Base-by-base conservation (phyloP, 2,329 filamentous ascomycete genomes). In the Stagonosporopsis chrysanthemi region DNA sequence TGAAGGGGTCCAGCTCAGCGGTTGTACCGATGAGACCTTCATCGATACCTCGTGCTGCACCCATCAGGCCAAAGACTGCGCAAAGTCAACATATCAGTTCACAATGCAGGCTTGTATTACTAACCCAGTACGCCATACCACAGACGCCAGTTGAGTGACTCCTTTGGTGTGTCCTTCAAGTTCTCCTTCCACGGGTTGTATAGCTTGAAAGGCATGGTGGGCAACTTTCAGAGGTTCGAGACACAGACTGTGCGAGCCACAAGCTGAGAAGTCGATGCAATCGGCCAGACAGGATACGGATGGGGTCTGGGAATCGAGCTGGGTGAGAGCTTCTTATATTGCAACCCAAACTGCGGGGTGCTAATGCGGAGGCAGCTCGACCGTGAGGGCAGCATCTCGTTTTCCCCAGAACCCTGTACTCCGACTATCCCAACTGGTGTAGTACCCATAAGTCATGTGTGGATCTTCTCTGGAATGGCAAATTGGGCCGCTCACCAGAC, bases 21-120 rank as follows among this genome's bases (percentile, higher is more conserved):
- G 88, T 88, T 1, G 89, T 89, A 8, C 84, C 86, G 62, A 92
- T 92, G 57, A 94, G 82, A 58, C 90, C 90, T 75, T 94, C 90
- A 62, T 94, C 90, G n/a, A 92, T 77, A 66, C 90, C 90, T 56
- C 90, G 84, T 38, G 90, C 89, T 2, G 90, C 89, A 52, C 90
- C 90, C 76, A 93, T 86, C 33, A 94, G 83, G 44, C 87, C 88
- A 62, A 92, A 91, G 4, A 77, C 74, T 77, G 38, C 4, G 6
- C 1, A 19, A 12, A 31, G 44, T 71, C 19, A 71, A 63, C 12
- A 31, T 8, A 3, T 11, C 6, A 29, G 3, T 9, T 45, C 12
- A 2, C 9, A 31, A 11, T 3, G 28, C 28, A 15, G 15, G 6
- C 2, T 12, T 17, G 28, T 9, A 17, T 5, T 19, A 31, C 72